Evolutionary conservation across 768 basidiomycete species (phyloP).

Genomic region (Russula earlei): DNA sequence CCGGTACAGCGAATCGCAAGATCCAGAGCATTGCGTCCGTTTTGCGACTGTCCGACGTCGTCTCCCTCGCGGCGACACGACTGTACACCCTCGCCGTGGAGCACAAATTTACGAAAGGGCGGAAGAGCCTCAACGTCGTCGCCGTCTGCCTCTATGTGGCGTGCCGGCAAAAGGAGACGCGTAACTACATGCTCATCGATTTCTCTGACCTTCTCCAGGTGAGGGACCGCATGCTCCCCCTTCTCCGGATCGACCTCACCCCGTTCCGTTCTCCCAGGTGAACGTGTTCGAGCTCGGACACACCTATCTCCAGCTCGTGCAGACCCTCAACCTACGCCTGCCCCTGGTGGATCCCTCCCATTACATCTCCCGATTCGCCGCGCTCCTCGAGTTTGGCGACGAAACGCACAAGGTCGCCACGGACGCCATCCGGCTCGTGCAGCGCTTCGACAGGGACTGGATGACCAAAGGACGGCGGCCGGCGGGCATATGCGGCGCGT

Average conservation of each 20-base stretch:
- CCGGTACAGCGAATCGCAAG: constrained; percentile 58
- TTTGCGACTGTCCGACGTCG: constrained; percentile 68
- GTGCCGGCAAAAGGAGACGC: constrained; percentile 82
- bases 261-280: constrained; percentile 41
- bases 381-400: constrained; percentile 91
- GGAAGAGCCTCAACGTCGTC: constrained; percentile 86
- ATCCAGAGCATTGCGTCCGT: constrained; percentile 77
- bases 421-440: constrained; percentile 89
- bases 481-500: constrained; percentile 95
- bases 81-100: constrained; percentile 91
- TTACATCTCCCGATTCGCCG: constrained; percentile 92
- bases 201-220: constrained; percentile 95
- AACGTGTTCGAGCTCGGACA: constrained; percentile 97
- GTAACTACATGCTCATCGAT: constrained; percentile 96
- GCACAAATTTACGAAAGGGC: constrained; percentile 88
- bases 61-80: constrained; percentile 72
- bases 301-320: constrained; percentile 90
- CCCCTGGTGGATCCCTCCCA: constrained; percentile 93
- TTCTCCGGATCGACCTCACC: not conserved
- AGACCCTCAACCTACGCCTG: constrained; percentile 72
- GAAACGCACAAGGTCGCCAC: constrained; percentile 86
- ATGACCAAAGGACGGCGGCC: constrained; percentile 92
- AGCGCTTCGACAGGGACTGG: constrained; percentile 94
- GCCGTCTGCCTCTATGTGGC: constrained; percentile 95
- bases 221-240: constrained; percentile 15